Evolutionary conservation across 169 alveolate genomes (phyloP), one percentile per base, ranked within the genome.

Genomic region (Plasmodium chabaudi): DNA sequence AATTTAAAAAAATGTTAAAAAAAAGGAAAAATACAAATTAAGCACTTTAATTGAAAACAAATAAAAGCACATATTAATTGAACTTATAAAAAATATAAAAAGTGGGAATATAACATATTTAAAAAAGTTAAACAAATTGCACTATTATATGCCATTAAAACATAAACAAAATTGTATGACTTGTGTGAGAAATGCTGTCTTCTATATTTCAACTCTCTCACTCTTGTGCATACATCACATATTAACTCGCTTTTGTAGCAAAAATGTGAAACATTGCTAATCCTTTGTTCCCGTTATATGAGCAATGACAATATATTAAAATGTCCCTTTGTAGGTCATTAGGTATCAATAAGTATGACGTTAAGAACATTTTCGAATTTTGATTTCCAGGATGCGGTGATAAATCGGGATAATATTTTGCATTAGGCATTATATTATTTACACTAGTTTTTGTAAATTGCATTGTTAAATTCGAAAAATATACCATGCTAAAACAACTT

Each of bases 291-390:
- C 49, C 1, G 4, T 57, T 9, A 65, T 63, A 77, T n/a, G 1
- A 2, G 17, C 88, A 77, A 42, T 27, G 39, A 23, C 88, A 77
- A 42, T 19, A 49, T 21, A 77, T 27, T n/a, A 21, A 6, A 23
- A 77, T 17, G 9, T 63, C 77, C 23, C 39, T 42, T 27, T 47
- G 39, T 55, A 77, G 34, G 0, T 64, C 15, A 6, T 65, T 34
- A 44, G 88, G 88, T n/a, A 77, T 64, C 88, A 64, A 64, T 56
- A 77, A 63, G 44, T 77, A 77, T 21, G 88, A 60, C 47, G 75
- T 77, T 17, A 59, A 46, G 9, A 63, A 77, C 19, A 63, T 64
- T 39, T 49, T 49, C 15, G 65, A 77, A 47, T 77, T 77, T 17
- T 67, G 55, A 27, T 77, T 75, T 44, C 51, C 47, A 10, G 68